phyloP scores from a whole-genome alignment of 2,329 filamentous ascomycete species.

The Trichoderma simmonsii region DNA sequence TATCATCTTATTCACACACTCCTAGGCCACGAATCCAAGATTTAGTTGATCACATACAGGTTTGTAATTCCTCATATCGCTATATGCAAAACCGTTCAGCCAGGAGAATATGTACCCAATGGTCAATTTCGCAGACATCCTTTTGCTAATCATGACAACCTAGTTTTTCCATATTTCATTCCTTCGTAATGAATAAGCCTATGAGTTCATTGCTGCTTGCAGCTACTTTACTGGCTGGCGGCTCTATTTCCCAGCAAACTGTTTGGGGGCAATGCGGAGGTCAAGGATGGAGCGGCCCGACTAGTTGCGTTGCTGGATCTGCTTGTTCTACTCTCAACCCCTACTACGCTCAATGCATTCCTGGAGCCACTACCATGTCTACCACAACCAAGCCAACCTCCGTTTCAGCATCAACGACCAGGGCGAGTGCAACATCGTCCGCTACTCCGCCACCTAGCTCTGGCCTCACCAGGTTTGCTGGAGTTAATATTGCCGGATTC shows the following conservation, averaged over 20 bases:
- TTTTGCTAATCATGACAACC: not conserved
- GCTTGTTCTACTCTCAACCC: not conserved
- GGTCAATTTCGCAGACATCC: not conserved
- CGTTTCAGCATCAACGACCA: not conserved
- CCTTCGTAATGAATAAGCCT: not conserved
- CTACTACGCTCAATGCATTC: slow-evolving; percentile 8
- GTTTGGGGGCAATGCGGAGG: slow-evolving; percentile 10
- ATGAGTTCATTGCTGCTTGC: not conserved
- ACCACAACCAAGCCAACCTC: not conserved
- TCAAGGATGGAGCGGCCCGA: not conserved
- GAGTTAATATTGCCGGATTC: slow-evolving; percentile 8
- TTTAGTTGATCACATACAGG: not conserved
- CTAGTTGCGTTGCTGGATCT: not conserved
- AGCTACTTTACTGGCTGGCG: not conserved
- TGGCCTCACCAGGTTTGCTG: not conserved
- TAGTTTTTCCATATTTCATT: not conserved
- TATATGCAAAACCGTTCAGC: not conserved
- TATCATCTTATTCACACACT: not conserved
- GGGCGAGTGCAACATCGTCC: not conserved
- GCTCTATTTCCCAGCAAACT: not conserved
- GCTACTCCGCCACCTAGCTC: not conserved
- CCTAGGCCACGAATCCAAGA: not conserved
- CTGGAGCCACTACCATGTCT: not conserved
- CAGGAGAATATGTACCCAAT: not conserved
- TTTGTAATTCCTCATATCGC: not conserved